phyloP scores from a whole-genome alignment of 176 grass and related monocot genomes.

The Cymbopogon citratus region DNA sequence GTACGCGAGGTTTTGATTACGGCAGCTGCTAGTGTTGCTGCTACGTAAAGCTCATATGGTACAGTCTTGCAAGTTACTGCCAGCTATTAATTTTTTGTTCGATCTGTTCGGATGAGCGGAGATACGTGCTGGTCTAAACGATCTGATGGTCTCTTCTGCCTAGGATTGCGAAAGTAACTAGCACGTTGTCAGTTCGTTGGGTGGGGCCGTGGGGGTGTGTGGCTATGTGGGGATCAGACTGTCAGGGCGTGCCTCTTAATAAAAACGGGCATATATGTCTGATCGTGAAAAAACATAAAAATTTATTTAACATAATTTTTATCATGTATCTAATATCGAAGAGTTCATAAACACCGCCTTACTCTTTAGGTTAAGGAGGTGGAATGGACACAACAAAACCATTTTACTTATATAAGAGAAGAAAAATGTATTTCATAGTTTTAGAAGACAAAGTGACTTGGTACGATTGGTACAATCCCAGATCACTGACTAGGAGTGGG shows the following conservation, averaged over 20 bases:
- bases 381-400: background rate
- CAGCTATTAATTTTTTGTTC: background rate
- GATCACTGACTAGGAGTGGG: background rate
- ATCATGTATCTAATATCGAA: no score
- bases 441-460: no score
- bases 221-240: no score
- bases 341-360: no score
- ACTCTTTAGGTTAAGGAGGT: background rate
- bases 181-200: background rate
- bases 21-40: background rate
- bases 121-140: conserved; percentile 12
- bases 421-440: background rate
- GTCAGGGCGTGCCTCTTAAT: no score
- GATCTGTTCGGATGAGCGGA: background rate
- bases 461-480: background rate
- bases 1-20: background rate
- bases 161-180: background rate
- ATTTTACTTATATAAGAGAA: no score
- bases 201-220: background rate
- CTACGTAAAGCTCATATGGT: background rate
- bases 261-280: no score
- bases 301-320: no score
- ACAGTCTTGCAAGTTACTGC: background rate
- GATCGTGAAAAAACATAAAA: no score
- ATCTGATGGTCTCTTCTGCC: background rate